phyloP scores from a whole-genome alignment of 257 asterid genomes.

The Capsicum chinense region DNA sequence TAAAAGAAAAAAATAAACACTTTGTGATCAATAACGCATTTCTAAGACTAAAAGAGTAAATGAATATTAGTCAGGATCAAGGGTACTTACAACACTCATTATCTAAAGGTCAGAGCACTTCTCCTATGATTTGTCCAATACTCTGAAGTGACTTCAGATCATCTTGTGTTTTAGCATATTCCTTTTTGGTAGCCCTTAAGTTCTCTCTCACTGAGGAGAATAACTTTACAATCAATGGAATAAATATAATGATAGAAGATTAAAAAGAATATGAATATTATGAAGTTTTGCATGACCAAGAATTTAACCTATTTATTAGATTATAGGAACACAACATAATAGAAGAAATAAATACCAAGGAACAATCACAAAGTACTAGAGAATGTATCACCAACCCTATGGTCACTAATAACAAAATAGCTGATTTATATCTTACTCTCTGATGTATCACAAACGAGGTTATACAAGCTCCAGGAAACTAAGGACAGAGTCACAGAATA shows the following conservation, averaged over 20 bases:
- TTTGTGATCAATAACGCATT: constrained; percentile 9
- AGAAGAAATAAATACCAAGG: background rate
- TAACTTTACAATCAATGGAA: background rate
- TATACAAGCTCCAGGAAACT: background rate
- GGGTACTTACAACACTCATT: constrained; percentile 76
- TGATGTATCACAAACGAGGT: background rate
- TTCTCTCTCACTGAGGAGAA: constrained; percentile 64
- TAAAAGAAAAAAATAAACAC: background rate
- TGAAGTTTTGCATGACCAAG: background rate
- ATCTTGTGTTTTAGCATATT: constrained; percentile 89
- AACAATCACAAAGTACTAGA: background rate
- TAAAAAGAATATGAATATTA: background rate
- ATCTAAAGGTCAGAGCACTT: constrained; percentile 95
- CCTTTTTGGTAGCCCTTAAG: constrained; percentile 77
- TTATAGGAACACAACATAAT: background rate
- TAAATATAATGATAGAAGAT: background rate
- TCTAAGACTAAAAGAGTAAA: background rate
- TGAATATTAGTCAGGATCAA: constrained; percentile 25
- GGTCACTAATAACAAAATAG: background rate
- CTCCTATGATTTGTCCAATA: constrained; percentile 99
- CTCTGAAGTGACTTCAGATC: constrained; percentile 97
- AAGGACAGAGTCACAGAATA: background rate
- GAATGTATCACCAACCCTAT: background rate
- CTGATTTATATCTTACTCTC: background rate
- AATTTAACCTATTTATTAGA: background rate